Evolutionary conservation across 129 eudicot genomes (phyloP), one percentile per base, ranked within the genome.

Genomic region (Flaveria bidentis): DNA sequence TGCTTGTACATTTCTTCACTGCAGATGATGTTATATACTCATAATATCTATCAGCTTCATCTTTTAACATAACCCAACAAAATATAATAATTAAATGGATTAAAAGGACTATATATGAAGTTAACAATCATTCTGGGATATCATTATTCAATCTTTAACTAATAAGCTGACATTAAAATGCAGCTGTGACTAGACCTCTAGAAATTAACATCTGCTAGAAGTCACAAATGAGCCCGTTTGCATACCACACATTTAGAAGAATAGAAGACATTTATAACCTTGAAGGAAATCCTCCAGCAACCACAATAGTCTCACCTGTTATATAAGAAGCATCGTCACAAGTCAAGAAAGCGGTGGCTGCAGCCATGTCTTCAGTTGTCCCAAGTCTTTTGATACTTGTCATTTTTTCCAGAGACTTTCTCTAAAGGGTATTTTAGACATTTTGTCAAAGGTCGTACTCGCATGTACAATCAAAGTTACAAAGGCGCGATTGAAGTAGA

Each of bases 311-410:
- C 86, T 94, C 99, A 8, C 99, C 99, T 2, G 96, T 94, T 25
- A 94, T 87, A 79, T 91, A 94, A 22, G 98, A 78, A 76, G 97
- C 97, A 55, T 94, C 98, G 67, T 91, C 97, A 9, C 97, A 94
- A 69, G 96, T 96, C 86, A 94, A 77, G 75, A 87, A 91, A n/a
- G 98, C 97, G 2, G 89, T 78, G 64, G 97, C 93, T 11, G 96
- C 96, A 30, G 91, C 97, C 92, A 94, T 91, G 78, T 94, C 98
- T 73, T 85, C 86, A 22, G 97, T 87, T 10, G 97, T 94, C 77
- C 98, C 98, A 64, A 91, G 96, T 76, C 98, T 82, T 50, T 87
- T 89, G 33, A 87, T 87, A 5, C 80, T 61, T 41, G 93, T 87
- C 78, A 67, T 73, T 18, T 66, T 93, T 87, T 91, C 94, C 15